These are phyloP conservation scores for Mucor ambiguus DNA, from an alignment of 371 early-diverging fungal genomes.

Conservation along the genomic window DNA sequence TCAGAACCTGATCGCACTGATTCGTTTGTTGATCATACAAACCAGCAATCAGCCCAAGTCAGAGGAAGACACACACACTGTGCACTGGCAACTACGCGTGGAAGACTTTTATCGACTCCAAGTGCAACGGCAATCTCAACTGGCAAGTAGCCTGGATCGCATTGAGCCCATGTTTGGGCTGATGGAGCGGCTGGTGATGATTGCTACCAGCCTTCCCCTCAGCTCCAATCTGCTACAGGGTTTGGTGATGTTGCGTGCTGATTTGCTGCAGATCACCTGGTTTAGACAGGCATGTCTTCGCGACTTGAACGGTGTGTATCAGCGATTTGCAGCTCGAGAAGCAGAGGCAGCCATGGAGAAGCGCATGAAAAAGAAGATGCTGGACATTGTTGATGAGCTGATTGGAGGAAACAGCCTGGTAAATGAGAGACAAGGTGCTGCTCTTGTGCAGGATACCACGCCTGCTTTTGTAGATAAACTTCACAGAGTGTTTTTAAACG, in stretches of 20 bases:
- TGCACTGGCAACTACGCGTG: conserved; percentile 34
- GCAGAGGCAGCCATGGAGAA: conserved; percentile 32
- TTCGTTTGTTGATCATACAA: conserved; percentile 55
- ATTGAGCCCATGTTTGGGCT: conserved; percentile 46
- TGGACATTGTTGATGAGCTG: conserved; percentile 45
- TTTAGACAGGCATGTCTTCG: conserved; percentile 51
- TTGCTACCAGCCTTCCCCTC: conserved; percentile 42
- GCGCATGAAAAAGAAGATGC: conserved; percentile 46
- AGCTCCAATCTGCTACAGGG: conserved; percentile 46
- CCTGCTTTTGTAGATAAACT: conserved; percentile 49
- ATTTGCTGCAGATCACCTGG: conserved; percentile 43
- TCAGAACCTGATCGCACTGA: conserved; percentile 49
- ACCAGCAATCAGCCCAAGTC: conserved; percentile 22
- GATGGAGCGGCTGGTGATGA: conserved; percentile 38
- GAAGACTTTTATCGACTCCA: conserved; percentile 42
- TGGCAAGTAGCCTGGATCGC: conserved; percentile 38
- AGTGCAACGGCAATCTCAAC: conserved; percentile 32
- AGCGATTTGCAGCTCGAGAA: conserved; percentile 43
- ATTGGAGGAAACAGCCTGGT: conserved; percentile 36
- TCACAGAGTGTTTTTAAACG: conserved; percentile 51
- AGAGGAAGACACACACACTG: conserved; percentile 12
- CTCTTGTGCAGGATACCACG: conserved; percentile 27
- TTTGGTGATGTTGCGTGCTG: conserved; percentile 40
- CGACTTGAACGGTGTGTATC: conserved; percentile 49
- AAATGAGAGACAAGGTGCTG: conserved; percentile 14